A percentile compares a stretch with the other conserved stretches of the same genome.
phyloP scores from a whole-genome alignment of 2,329 filamentous ascomycete species.

The Monosporascus ibericus region DNA sequence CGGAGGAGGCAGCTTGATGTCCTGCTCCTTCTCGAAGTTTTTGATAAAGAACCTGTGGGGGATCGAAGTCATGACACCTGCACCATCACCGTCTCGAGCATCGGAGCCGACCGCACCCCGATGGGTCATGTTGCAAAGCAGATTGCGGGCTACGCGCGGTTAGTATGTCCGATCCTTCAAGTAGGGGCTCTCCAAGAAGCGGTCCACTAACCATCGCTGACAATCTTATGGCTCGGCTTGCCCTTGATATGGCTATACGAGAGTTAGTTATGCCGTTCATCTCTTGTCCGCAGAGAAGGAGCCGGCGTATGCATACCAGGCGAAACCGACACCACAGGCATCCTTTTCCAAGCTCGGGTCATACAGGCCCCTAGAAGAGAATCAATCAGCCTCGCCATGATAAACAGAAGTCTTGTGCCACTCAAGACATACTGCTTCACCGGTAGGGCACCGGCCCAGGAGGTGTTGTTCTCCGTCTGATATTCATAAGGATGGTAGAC shows the following conservation, averaged over 20 bases:
- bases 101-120: constrained; percentile 96
- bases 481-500: constrained; percentile 73
- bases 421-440: constrained; percentile 68
- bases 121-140: constrained; percentile 99
- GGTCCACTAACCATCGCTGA: constrained; percentile 80
- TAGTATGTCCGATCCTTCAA: constrained; percentile 16
- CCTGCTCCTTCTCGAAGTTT: constrained; percentile 90
- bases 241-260: constrained; percentile 84
- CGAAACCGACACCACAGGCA: constrained; percentile 98
- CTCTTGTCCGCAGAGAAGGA: not conserved
- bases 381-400: constrained; percentile 9
- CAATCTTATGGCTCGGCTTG: constrained; percentile 94
- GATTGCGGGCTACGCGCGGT: constrained; percentile 63
- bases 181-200: not conserved
- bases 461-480: constrained; percentile 75
- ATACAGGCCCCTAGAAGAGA: constrained; percentile 65
- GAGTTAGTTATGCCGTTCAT: constrained; percentile 8
- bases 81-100: constrained; percentile 94
- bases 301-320: constrained; percentile 57
- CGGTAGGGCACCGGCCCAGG: constrained; percentile 91
- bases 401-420: not conserved
- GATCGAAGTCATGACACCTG: constrained; percentile 98
- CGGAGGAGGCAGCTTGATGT: constrained; percentile 75
- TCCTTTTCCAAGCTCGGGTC: constrained; percentile 96
- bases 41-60: constrained; percentile 98